phyloP scores from a whole-genome alignment of 306 rosid species.

The Hippophae gyantsensis region DNA sequence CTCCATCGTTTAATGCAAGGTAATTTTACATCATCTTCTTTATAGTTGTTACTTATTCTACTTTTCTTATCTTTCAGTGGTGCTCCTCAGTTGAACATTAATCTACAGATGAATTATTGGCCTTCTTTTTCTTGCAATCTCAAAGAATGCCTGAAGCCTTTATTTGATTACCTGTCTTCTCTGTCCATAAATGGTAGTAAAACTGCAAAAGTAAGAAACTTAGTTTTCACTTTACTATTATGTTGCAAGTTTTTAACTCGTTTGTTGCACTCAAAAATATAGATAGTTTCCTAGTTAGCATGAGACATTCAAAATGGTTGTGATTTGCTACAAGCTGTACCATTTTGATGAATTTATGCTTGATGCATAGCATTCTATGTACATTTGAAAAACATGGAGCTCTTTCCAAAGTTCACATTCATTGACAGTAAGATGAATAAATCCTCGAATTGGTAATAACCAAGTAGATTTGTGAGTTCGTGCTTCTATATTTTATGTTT shows the following conservation, averaged over 20 bases:
- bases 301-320: no score
- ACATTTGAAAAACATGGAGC: no score
- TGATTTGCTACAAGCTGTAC: no score
- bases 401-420: no score
- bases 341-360: no score
- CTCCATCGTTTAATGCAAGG: neutral
- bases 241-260: neutral
- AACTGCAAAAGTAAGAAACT: slow-evolving; percentile 71
- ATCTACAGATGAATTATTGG: slow-evolving; percentile 97
- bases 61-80: slow-evolving; percentile 42
- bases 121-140: slow-evolving; percentile 90
- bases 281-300: no score
- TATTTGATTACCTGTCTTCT: slow-evolving; percentile 56
- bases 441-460: no score
- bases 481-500: no score
- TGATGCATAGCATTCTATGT: no score
- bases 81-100: slow-evolving; percentile 89
- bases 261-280: no score
- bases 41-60: slow-evolving; percentile 18
- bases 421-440: no score
- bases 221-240: slow-evolving; percentile 2
- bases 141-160: slow-evolving; percentile 81
- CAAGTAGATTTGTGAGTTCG: no score
- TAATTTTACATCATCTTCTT: slow-evolving; percentile 10
- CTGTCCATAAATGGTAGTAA: slow-evolving; percentile 59